Evolutionary conservation across 352 stramenopile genomes (phyloP).

Genomic region (Pythium sp.): DNA sequence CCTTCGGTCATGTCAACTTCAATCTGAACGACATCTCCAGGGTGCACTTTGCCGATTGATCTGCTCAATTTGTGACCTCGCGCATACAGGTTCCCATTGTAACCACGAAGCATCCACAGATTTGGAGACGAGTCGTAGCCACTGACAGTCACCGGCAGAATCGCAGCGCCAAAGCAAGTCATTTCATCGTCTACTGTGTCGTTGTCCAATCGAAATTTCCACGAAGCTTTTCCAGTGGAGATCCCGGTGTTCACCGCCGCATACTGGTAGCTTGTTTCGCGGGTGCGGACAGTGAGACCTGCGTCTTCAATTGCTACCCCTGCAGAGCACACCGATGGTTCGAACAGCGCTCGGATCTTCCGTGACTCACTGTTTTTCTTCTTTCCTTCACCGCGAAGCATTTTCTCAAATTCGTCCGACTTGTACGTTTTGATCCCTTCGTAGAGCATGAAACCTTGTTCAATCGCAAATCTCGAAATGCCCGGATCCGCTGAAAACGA

Average conservation of each 20-base stretch:
- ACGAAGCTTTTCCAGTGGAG: conserved; percentile 73
- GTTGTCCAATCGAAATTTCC: conserved; percentile 86
- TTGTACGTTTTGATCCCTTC: conserved; percentile 48
- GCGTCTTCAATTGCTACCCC: conserved; percentile 79
- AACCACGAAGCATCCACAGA: conserved; percentile 90
- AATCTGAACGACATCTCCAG: conserved; percentile 84
- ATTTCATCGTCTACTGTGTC: conserved; percentile 91
- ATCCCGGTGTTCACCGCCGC: conserved; percentile 80
- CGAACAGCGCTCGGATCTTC: conserved; percentile 74
- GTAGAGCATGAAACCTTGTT: conserved; percentile 41
- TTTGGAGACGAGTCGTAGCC: conserved; percentile 90
- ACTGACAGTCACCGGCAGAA: conserved; percentile 83
- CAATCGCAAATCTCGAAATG: conserved; percentile 39
- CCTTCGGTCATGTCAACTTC: conserved; percentile 88
- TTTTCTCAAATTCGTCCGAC: conserved; percentile 36
- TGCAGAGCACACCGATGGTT: conserved; percentile 71
- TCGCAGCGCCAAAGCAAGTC: conserved; percentile 90
- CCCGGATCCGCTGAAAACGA: conserved; percentile 11
- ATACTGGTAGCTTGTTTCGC: conserved; percentile 88
- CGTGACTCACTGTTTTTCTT: conserved; percentile 55
- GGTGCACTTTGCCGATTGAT: conserved; percentile 87
- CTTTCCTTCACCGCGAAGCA: conserved; percentile 34
- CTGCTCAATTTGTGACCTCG: conserved; percentile 83
- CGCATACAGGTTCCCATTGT: conserved; percentile 91
- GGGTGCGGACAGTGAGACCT: conserved; percentile 66